Evolutionary conservation across 2,329 filamentous ascomycete genomes (phyloP).

Genomic region (Sordariomycetes sp.): DNA sequence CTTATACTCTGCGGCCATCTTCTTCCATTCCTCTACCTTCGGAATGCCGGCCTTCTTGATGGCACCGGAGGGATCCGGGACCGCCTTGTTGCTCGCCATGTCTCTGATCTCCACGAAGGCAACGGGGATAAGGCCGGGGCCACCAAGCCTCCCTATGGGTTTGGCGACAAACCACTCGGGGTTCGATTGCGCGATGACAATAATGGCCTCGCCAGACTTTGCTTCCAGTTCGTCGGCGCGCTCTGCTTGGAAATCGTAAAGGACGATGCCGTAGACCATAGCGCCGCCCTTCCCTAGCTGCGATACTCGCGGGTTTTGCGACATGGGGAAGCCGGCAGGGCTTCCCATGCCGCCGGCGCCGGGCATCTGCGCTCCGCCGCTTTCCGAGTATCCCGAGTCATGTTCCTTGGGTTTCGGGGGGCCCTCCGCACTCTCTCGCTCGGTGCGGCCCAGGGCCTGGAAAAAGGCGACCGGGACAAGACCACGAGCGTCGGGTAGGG

Average conservation of each 20-base stretch:
- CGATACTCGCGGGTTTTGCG: slow-evolving; percentile 32
- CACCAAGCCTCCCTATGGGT: slow-evolving; percentile 93
- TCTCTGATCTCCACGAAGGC: slow-evolving; percentile 95
- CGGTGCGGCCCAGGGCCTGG: slow-evolving; percentile 82
- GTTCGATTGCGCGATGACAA: slow-evolving; percentile 96
- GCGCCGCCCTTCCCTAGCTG: slow-evolving; percentile 50
- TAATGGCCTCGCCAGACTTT: slow-evolving; percentile 90
- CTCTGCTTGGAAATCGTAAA: slow-evolving; percentile 94
- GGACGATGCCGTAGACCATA: slow-evolving; percentile 93
- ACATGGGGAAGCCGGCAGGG: not conserved
- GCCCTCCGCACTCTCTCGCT: slow-evolving; percentile 71
- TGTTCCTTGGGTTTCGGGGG: slow-evolving; percentile 49
- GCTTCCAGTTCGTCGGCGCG: slow-evolving; percentile 93
- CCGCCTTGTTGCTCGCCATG: slow-evolving; percentile 77
- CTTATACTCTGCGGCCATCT: slow-evolving; percentile 98
- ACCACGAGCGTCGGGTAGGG: slow-evolving; percentile 74
- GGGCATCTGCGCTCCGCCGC: slow-evolving; percentile 11
- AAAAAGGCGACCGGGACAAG: slow-evolving; percentile 93
- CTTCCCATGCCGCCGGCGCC: slow-evolving; percentile 5
- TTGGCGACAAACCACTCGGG: slow-evolving; percentile 99
- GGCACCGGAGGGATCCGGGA: slow-evolving; percentile 72
- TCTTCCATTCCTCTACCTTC: slow-evolving; percentile 97
- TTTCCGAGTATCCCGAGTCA: slow-evolving; percentile 81
- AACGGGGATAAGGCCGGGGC: slow-evolving; percentile 89
- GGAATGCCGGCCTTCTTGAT: slow-evolving; percentile 84